Conservation (phyloP, 2,329 filamentous ascomycete genomes). For the Coniochaeta sp. region DNA sequence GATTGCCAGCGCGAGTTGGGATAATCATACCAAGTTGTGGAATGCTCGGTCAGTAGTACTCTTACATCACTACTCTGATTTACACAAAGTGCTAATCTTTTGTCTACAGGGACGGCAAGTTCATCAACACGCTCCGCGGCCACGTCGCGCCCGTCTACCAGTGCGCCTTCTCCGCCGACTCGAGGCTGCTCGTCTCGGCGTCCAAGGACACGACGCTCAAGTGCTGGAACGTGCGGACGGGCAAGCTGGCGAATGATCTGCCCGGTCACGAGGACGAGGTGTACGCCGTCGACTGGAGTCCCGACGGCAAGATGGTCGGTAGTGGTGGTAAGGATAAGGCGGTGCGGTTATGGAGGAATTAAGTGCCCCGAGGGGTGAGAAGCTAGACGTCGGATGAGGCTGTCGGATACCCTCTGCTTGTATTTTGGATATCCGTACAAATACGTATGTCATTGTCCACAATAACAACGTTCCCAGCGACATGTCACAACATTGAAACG, state of each 20-base stretch:
- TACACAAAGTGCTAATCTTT: no score
- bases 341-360: conserved; percentile 60
- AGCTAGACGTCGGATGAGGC: neutral
- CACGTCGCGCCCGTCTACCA: conserved; percentile 90
- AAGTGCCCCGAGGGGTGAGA: conserved; percentile 10
- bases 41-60: conserved; percentile 69
- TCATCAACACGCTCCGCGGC: conserved; percentile 79
- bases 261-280: conserved; percentile 91
- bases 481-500: neutral
- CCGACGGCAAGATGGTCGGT: conserved; percentile 80
- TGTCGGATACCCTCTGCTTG: neutral
- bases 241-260: conserved; percentile 72
- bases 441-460: neutral
- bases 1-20: conserved; percentile 84
- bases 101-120: conserved; percentile 54
- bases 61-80: no score
- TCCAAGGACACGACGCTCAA: conserved; percentile 93
- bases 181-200: conserved; percentile 75
- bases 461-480: neutral
- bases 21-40: conserved; percentile 95
- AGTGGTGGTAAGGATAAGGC: conserved; percentile 92
- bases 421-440: neutral
- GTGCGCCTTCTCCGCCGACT: conserved; percentile 87
- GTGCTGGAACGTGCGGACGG: conserved; percentile 84
- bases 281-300: conserved; percentile 91